These are phyloP conservation scores for Aspergillus vadensis DNA, from an alignment of 2,329 filamentous ascomycete species.

Conservation along the genomic window DNA sequence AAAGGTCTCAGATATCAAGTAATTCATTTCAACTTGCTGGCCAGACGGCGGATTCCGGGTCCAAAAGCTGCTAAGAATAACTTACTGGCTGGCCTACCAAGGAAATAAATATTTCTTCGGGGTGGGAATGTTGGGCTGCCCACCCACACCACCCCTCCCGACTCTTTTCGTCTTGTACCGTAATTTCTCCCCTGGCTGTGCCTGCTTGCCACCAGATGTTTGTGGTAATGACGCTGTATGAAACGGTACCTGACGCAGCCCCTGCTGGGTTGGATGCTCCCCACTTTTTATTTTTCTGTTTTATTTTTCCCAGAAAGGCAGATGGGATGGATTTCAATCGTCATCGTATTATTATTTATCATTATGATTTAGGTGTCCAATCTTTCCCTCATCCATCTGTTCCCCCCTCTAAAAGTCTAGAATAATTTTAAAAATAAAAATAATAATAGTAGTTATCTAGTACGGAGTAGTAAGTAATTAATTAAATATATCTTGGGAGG, in stretches of 20 bases:
- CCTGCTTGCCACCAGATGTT: background rate
- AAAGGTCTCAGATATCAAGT: constrained; percentile 1
- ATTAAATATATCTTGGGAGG: background rate
- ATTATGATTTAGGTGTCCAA: too few relatives aligned
- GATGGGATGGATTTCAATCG: background rate
- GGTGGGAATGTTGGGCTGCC: background rate
- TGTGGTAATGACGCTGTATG: background rate
- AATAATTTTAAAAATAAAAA: too few relatives aligned
- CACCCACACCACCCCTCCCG: background rate
- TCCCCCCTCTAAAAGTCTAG: too few relatives aligned
- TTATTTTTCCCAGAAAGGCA: background rate
- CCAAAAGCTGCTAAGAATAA: background rate
- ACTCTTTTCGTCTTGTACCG: background rate
- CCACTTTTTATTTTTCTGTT: too few relatives aligned
- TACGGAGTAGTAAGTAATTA: background rate
- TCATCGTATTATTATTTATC: too few relatives aligned
- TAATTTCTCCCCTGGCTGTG: background rate
- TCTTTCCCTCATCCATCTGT: too few relatives aligned
- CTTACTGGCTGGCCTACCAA: background rate
- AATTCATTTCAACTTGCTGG: background rate
- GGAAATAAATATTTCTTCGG: background rate
- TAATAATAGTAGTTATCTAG: too few relatives aligned
- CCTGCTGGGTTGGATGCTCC: too few relatives aligned
- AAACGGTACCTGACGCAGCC: too few relatives aligned
- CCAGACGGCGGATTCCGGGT: background rate